These are phyloP conservation scores for Didymella glomerata DNA, from an alignment of 2,329 filamentous ascomycete species.

Conservation along the genomic window DNA sequence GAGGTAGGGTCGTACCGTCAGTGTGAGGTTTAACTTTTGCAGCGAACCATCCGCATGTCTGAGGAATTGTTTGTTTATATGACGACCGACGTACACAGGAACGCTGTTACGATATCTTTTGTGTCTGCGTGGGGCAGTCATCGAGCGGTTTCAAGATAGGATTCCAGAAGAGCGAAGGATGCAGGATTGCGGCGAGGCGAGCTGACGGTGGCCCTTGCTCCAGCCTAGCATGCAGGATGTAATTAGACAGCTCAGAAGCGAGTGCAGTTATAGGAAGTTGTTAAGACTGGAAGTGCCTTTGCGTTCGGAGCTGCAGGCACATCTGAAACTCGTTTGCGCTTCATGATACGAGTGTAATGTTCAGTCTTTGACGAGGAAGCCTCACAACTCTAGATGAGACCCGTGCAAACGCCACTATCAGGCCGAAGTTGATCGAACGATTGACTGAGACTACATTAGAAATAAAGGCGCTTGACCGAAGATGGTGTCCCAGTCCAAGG, in stretches of 20 bases:
- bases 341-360: not conserved
- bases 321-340: not conserved
- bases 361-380: not conserved
- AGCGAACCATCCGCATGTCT: not conserved
- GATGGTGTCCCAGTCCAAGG: constrained; percentile 1
- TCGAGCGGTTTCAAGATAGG: not conserved
- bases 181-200: not conserved
- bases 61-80: not conserved
- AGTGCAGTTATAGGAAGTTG: not conserved
- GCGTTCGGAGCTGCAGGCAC: not conserved
- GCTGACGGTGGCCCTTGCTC: constrained; percentile 1
- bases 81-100: not conserved
- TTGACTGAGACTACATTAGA: not conserved
- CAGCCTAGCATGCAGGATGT: not conserved
- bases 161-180: constrained; percentile 3
- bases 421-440: no score
- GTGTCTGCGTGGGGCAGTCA: not conserved
- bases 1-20: not conserved
- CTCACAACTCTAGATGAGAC: not conserved
- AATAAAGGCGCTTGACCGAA: constrained; percentile 2
- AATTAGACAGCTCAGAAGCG: not conserved
- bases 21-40: not conserved
- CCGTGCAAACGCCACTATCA: no score
- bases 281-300: not conserved
- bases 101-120: not conserved